phyloP scores from a whole-genome alignment of 106 monocot genomes.

The Apostasia ramifera region DNA sequence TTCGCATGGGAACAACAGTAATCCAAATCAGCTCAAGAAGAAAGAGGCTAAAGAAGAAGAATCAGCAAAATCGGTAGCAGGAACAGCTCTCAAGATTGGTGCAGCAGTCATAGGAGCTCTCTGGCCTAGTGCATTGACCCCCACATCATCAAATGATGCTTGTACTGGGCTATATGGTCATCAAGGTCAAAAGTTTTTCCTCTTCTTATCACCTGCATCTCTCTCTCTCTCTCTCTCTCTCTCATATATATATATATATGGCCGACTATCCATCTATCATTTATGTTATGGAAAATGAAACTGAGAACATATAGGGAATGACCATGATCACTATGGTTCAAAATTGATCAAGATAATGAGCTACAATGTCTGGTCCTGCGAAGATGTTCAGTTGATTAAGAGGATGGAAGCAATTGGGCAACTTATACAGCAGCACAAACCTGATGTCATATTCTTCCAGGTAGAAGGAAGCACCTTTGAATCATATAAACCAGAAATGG shows the following conservation, averaged over 20 bases:
- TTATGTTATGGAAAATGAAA: background rate
- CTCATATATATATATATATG: background rate
- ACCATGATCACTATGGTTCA: background rate
- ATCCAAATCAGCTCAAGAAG: background rate
- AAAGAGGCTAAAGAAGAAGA: background rate
- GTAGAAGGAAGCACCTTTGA: conserved; percentile 3
- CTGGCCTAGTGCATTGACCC: background rate
- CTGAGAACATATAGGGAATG: background rate
- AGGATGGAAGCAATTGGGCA: conserved; percentile 39
- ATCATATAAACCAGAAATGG: background rate
- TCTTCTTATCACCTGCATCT: background rate
- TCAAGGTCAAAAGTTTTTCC: background rate
- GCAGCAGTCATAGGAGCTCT: conserved; percentile 3
- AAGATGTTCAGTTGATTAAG: conserved; percentile 24
- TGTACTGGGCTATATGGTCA: background rate
- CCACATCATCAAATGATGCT: background rate
- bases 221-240: too few species aligned
- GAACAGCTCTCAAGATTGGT: background rate
- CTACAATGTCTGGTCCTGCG: conserved; percentile 42
- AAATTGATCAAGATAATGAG: conserved; percentile 24
- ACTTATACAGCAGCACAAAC: conserved; percentile 28
- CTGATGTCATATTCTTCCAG: conserved; percentile 49
- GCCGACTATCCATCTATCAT: too few species aligned
- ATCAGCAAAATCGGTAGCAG: background rate
- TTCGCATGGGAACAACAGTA: too few species aligned